Evolutionary conservation across 179 eudicot genomes (phyloP).

Genomic region (Drosera spatulata): DNA sequence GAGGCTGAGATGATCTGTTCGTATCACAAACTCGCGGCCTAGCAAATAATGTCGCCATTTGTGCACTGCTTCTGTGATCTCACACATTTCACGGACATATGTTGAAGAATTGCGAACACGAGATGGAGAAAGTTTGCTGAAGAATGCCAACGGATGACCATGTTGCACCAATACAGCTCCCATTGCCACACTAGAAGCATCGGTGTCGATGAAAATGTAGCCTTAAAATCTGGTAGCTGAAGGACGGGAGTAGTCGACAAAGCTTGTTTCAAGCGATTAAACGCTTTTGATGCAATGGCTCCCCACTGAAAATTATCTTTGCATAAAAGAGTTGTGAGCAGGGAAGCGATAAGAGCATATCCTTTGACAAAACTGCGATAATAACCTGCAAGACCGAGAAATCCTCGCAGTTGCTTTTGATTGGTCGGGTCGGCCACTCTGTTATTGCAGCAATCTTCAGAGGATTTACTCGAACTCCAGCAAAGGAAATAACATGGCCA

Average conservation of each 20-base stretch:
- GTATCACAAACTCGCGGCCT: not conserved
- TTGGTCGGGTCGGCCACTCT: not conserved
- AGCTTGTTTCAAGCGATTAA: not conserved
- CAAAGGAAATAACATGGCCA: not conserved
- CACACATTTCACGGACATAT: slow-evolving; percentile 2
- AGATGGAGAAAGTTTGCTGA: no score
- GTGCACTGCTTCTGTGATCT: not conserved
- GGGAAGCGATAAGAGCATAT: not conserved
- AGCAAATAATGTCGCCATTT: slow-evolving; percentile 5
- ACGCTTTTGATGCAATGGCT: not conserved
- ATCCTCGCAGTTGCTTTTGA: not conserved
- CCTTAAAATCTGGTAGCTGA: not conserved
- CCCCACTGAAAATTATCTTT: not conserved
- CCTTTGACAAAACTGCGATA: no score
- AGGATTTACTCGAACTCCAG: no score
- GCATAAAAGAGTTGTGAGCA: not conserved
- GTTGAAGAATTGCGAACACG: not conserved
- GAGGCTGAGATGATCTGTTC: slow-evolving; percentile 2
- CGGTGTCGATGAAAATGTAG: not conserved
- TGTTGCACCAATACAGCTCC: slow-evolving; percentile 5
- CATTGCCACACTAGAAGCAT: not conserved
- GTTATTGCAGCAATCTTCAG: no score
- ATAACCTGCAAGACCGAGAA: not conserved
- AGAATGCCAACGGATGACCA: not conserved
- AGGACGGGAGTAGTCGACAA: not conserved